Evolutionary conservation across 2,329 filamentous ascomycete genomes (phyloP), one percentile per base, ranked within the genome.

Genomic region (Mariannaea elegans): DNA sequence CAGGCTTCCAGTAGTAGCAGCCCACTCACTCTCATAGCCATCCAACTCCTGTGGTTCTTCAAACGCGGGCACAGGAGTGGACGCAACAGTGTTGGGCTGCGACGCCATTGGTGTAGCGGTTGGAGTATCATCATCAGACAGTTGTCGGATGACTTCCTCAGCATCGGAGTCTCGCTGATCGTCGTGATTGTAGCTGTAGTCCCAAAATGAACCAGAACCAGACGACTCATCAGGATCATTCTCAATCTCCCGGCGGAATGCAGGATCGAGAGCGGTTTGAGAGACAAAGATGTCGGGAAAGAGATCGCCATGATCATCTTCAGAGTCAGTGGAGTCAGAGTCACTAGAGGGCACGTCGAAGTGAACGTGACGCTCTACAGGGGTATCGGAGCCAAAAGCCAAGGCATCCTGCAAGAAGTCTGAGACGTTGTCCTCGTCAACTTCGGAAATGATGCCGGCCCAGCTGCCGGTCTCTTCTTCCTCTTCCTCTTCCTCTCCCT

Each of bases 211-310:
- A 38, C 80, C 80, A 19, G 82, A 85, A 59, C 82, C 82, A 4
- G 82, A 87, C 0, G 82, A 84, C 61, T 87, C 84, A 49, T 85
- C 81, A n/a, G 79, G 78, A 64, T 92, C 87, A 63, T 85, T 83
- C 72, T 93, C 90, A 64, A 94, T 90, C 77, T 92, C 88, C 39
- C 86, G 85, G 64, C 90, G 89, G 70, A 94, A 87, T 50, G 84
- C 83, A 6, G 90, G 89, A 67, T 93, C 90, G 5, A 94, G 81
- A 14, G 86, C 83, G 71, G 87, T 90, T 75, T 93, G 90, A 48
- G 90, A 87, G 56, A 94, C 82, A 74, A 94, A 94, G 59, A 94
- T 88, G 72, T 93, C 88, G 1, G 91, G 90, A 62, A 92, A 92
- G 64, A 93, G 85, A 63, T 87, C 85, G 60, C 86, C 84, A 44